A percentile compares a stretch with the other conserved stretches of the same genome.
Conservation (phyloP, 768 basidiomycete genomes). For the Tremella fuciformis region DNA sequence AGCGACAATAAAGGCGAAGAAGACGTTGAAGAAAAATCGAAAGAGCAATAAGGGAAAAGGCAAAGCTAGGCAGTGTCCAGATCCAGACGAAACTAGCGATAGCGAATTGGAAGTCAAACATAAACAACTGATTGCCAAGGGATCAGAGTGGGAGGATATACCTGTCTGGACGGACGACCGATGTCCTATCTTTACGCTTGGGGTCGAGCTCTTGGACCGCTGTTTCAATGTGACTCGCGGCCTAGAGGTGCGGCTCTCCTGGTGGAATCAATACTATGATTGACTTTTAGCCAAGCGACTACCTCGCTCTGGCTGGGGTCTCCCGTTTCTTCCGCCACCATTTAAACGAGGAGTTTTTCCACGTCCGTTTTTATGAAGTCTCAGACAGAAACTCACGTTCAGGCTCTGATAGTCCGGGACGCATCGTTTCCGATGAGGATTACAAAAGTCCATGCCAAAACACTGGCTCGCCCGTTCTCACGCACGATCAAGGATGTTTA, state of each 20-base stretch:
- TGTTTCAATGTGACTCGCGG: conserved; percentile 13
- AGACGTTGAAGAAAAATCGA: background rate
- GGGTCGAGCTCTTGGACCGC: conserved; percentile 13
- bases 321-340: conserved; percentile 24
- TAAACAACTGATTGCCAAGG: conserved; percentile 5
- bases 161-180: conserved; percentile 11
- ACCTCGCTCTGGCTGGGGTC: conserved; percentile 29
- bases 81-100: background rate
- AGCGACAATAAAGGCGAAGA: background rate
- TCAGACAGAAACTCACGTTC: no score
- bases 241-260: conserved; percentile 16
- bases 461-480: no score
- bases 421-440: background rate
- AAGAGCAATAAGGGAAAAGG: conserved; percentile 1
- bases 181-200: conserved; percentile 9
- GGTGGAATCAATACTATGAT: no score
- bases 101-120: background rate
- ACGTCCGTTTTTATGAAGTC: conserved; percentile 23
- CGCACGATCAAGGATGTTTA: no score
- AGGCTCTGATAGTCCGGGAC: no score
- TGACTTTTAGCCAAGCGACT: no score
- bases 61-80: conserved; percentile 2
- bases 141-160: conserved; percentile 11
- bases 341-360: conserved; percentile 23
- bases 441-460: no score